Conservation (phyloP, 306 rosid genomes). For the Lathyrus tuberosus region DNA sequence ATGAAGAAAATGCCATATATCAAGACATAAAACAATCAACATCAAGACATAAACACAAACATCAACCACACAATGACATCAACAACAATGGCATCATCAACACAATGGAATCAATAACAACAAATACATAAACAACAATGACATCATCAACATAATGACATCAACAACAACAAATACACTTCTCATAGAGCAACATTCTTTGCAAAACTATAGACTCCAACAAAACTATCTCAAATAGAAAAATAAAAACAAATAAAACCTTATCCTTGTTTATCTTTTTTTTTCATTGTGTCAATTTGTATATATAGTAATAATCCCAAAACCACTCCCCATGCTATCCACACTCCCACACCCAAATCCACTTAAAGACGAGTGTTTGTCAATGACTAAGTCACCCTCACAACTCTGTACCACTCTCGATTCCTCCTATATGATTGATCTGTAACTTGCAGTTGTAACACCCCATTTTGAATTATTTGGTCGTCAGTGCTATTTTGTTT, state of each 20-base stretch:
- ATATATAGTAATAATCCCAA: neutral
- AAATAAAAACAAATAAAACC: neutral
- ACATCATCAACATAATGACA: too few species aligned
- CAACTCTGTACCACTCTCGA: neutral
- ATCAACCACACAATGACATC: too few species aligned
- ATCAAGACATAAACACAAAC: too few species aligned
- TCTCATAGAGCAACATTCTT: neutral
- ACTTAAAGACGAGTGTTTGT: neutral
- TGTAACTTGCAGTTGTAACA: too few species aligned
- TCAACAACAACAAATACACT: neutral
- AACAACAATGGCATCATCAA: too few species aligned
- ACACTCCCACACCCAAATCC: constrained; percentile 1
- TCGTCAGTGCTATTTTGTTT: too few species aligned
- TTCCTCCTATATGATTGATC: neutral
- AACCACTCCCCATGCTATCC: neutral
- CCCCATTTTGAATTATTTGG: too few species aligned
- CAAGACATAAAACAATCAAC: too few species aligned
- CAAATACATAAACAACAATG: too few species aligned
- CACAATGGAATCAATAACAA: too few species aligned
- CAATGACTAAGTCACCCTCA: neutral
- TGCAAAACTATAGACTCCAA: neutral
- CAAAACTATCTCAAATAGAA: neutral
- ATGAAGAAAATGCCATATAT: too few species aligned
- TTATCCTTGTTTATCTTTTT: neutral
- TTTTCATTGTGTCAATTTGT: neutral